phyloP scores from a whole-genome alignment of 192 early-diverging fungal species.

The Phycomyces blakesleeanus region DNA sequence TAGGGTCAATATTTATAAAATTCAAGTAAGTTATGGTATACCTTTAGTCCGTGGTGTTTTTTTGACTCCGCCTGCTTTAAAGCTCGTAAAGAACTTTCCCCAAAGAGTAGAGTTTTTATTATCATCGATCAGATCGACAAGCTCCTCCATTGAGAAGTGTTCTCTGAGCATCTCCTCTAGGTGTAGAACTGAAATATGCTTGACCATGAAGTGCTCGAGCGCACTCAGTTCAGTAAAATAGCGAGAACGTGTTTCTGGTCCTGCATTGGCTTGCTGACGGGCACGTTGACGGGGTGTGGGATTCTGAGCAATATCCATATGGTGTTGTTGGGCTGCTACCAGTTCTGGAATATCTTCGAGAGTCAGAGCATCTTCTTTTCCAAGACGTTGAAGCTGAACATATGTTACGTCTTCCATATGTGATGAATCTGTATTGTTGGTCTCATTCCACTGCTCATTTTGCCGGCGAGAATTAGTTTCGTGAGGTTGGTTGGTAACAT shows the following conservation, averaged over 20 bases:
- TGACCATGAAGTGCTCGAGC: constrained; percentile 76
- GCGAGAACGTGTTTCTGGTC: constrained; percentile 16
- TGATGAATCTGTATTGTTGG: not conserved
- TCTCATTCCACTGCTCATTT: not conserved
- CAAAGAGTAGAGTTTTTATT: constrained; percentile 74
- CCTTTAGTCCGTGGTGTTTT: constrained; percentile 47
- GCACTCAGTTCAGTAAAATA: constrained; percentile 69
- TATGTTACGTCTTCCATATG: not conserved
- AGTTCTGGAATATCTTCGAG: constrained; percentile 24
- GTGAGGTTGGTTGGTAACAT: constrained; percentile 9
- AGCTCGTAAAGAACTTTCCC: constrained; percentile 63
- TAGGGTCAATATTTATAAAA: too few species aligned
- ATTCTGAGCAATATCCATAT: constrained; percentile 20
- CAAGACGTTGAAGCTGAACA: not conserved
- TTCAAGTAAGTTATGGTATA: too few species aligned
- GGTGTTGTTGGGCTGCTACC: constrained; percentile 7
- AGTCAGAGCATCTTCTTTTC: constrained; percentile 23
- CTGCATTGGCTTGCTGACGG: constrained; percentile 14
- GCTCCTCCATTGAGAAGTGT: constrained; percentile 69
- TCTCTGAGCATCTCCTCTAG: constrained; percentile 72
- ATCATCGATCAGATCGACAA: constrained; percentile 77
- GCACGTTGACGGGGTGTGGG: constrained; percentile 3
- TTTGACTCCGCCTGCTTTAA: constrained; percentile 55
- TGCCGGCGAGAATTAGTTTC: not conserved
- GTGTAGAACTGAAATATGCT: constrained; percentile 77